phyloP scores from a whole-genome alignment of 2,329 filamentous ascomycete genomes.

The Diplodia corticola region DNA sequence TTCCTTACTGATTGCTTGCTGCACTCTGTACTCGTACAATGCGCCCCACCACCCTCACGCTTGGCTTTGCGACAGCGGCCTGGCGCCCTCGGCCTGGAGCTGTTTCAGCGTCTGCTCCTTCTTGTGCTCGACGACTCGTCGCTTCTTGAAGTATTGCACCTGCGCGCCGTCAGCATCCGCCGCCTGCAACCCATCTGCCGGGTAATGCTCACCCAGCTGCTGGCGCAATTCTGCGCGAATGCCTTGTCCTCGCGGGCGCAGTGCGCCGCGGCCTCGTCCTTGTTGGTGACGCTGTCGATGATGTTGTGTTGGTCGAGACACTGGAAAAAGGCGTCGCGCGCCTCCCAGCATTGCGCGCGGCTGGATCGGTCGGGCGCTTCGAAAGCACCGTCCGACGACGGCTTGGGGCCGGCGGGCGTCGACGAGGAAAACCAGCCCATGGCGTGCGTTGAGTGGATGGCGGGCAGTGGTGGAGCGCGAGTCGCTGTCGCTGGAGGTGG shows the following conservation, averaged over 20 bases:
- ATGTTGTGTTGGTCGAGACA: conserved; percentile 84
- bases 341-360: conserved; percentile 83
- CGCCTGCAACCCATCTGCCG: background rate
- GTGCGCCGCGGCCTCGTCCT: conserved; percentile 51
- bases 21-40: conserved; percentile 18
- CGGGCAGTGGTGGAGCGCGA: background rate
- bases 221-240: conserved; percentile 84
- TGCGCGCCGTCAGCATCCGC: conserved; percentile 38
- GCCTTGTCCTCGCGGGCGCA: conserved; percentile 62
- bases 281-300: conserved; percentile 67
- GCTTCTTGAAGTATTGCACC: conserved; percentile 98
- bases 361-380: conserved; percentile 84
- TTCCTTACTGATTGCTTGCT: conserved; percentile 19
- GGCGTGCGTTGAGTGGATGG: conserved; percentile 25
- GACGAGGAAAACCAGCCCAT: conserved; percentile 59
- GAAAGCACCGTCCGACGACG: conserved; percentile 54
- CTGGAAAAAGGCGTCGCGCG: conserved; percentile 81
- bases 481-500: background rate
- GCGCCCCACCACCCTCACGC: conserved; percentile 11
- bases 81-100: conserved; percentile 68
- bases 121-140: conserved; percentile 87
- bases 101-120: conserved; percentile 76
- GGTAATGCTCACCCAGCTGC: conserved; percentile 70
- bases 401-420: conserved; percentile 38
- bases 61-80: conserved; percentile 49